Evolutionary conservation across 2,329 filamentous ascomycete species (phyloP).

Genomic region (Incumbomyces lentus): DNA sequence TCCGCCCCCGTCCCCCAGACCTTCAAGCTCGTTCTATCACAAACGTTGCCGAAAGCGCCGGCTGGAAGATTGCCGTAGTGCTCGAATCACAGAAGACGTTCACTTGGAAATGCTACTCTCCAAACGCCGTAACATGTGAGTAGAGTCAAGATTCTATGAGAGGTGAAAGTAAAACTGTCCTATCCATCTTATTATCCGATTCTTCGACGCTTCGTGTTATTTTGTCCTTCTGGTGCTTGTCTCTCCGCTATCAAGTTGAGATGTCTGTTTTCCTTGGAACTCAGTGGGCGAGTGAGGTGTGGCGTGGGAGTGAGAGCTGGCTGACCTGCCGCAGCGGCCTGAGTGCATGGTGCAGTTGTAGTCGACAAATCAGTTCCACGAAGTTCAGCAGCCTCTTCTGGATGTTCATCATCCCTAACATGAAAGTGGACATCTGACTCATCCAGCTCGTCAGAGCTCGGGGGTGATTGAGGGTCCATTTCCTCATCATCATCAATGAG

Average conservation of each 20-base stretch:
- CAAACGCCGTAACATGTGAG: neutral
- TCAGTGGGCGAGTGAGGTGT: conserved; percentile 2
- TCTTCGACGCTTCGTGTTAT: conserved; percentile 4
- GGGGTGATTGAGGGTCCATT: conserved; percentile 56
- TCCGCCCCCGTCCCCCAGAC: neutral
- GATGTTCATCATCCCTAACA: conserved; percentile 36
- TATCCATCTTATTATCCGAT: conserved; percentile 9
- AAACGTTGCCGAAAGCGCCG: neutral
- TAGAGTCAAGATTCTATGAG: neutral
- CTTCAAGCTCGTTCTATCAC: conserved; percentile 1
- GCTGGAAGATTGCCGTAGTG: neutral
- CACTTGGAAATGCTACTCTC: conserved; percentile 4
- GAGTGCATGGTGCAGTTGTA: conserved; percentile 28
- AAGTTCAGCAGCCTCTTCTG: conserved; percentile 22
- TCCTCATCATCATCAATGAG: conserved; percentile 73
- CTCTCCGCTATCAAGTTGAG: conserved; percentile 29
- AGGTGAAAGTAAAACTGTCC: neutral
- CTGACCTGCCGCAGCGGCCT: conserved; percentile 25
- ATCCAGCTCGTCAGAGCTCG: conserved; percentile 43
- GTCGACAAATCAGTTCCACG: conserved; percentile 8
- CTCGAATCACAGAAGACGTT: neutral
- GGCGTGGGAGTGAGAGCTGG: conserved; percentile 22
- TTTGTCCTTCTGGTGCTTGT: conserved; percentile 17
- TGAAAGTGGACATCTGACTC: conserved; percentile 37
- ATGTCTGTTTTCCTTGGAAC: conserved; percentile 25